phyloP scores from a whole-genome alignment of 129 eudicot genomes.

The Sambucus nigra region DNA sequence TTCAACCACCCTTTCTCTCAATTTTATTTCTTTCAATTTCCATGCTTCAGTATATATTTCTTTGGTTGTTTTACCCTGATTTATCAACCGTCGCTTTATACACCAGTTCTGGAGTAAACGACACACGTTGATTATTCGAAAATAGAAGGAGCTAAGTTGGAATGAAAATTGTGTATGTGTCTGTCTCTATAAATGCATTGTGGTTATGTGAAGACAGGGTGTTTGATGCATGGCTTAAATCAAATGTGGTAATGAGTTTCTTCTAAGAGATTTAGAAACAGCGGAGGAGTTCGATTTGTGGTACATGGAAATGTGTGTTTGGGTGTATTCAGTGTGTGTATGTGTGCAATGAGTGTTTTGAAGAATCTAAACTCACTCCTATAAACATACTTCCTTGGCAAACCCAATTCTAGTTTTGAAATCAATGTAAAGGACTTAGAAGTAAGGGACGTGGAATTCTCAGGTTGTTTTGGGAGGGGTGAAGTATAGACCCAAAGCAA shows the following conservation, averaged over 20 bases:
- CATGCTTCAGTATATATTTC: neutral
- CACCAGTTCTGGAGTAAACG: neutral
- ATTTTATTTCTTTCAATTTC: neutral
- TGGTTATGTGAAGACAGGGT: slow-evolving; percentile 27
- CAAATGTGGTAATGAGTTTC: neutral
- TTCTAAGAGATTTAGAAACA: neutral
- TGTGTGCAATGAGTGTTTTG: too few species aligned
- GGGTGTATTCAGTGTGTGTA: too few species aligned
- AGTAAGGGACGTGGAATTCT: too few species aligned
- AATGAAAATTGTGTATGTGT: neutral
- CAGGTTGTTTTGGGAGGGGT: too few species aligned
- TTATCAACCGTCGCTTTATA: neutral
- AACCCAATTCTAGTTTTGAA: too few species aligned
- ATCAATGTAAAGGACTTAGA: too few species aligned
- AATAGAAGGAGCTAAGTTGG: neutral
- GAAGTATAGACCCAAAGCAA: too few species aligned
- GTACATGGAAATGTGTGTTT: too few species aligned
- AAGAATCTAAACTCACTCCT: too few species aligned
- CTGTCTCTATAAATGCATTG: neutral
- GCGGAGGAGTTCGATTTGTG: too few species aligned
- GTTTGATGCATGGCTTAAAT: slow-evolving; percentile 38
- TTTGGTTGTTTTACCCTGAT: neutral
- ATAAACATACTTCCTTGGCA: too few species aligned
- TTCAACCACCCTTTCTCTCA: too few species aligned
- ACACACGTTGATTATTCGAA: neutral